These are phyloP conservation scores for Onygena corvina DNA, from an alignment of 2,329 filamentous ascomycete genomes.

Conservation along the genomic window DNA sequence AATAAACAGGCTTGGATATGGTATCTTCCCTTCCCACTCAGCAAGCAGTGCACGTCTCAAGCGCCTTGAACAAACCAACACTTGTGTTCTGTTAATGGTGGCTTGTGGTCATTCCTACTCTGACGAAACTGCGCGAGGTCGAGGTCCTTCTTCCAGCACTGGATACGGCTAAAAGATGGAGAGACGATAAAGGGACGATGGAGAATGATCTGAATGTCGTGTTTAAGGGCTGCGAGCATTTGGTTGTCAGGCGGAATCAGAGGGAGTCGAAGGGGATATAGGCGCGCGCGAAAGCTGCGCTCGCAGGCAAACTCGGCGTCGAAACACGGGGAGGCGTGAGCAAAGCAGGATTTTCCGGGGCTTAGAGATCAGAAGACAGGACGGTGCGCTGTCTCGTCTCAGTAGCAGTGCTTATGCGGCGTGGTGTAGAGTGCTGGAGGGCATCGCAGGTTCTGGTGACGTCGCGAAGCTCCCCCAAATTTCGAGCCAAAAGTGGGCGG, in stretches of 20 bases:
- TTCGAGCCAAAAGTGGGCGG: neutral
- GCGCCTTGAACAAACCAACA: neutral
- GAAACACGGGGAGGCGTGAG: too few species aligned
- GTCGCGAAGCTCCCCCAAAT: neutral
- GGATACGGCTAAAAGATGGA: neutral
- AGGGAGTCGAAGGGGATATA: neutral
- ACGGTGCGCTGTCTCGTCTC: neutral
- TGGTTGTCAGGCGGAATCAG: neutral
- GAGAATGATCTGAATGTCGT: neutral
- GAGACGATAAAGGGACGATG: neutral
- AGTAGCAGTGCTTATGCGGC: neutral
- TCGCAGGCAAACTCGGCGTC: neutral
- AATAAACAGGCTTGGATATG: neutral
- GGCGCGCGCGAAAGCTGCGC: neutral
- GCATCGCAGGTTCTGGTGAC: neutral
- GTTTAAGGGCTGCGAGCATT: constrained; percentile 1
- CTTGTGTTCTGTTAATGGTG: neutral
- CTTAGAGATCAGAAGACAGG: neutral
- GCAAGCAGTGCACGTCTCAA: neutral
- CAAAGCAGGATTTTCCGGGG: neutral
- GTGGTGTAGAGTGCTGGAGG: neutral
- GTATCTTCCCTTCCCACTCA: neutral
- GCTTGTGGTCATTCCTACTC: neutral
- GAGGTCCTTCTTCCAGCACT: neutral
- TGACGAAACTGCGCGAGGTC: neutral